Base-by-base conservation (phyloP, 495 filamentous ascomycete species). In the Rostrohypoxylon terebratum region DNA sequence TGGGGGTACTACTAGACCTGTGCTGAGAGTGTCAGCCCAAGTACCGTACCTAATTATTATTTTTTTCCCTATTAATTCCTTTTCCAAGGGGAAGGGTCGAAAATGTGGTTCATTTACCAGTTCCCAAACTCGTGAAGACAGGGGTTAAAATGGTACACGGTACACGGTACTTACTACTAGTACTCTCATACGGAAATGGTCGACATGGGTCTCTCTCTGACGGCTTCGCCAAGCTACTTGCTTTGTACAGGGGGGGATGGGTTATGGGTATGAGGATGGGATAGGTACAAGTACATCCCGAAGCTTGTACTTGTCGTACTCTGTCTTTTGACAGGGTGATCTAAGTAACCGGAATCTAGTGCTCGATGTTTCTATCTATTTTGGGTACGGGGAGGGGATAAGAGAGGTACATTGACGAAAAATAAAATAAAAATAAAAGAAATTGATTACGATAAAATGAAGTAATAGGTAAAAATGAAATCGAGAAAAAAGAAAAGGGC, bases 101-200 rank as follows among this genome's bases (percentile, higher is more conserved):
- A 73, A 69, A 73, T 73, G 70, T 73, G 70, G 70, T 69, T 73
- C 70, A 73, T 73, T 69, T 73, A 73, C 71, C 71, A 73, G 62
- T 63, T 70, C 66, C 66, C 71, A 74, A 67, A 73, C 70, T 73
- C 60, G 70, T 64, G 60, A 64, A 3, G 54, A 66, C 71, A 73
- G 71, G 71, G 71, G 71, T 65, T 38, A 45, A 10, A 48, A 58
- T 61, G 65, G 59, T 68, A 69, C 60, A 65, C 54, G 65, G 59
- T 68, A 69, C 60, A 65, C 54, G 57, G 60, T 72, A 72, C 69
- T 28, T 63, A 45, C 36, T 25, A 23, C 13, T 63, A 45, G 25
- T 25, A 23, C 13, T 64, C 57, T 48, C 33, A 42, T 58, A 68
- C 50, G 63, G 58, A 63, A 38, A 57, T 66, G 21, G 59, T 67